These are phyloP conservation scores for Periconia sp. DNA, from an alignment of 2,329 filamentous ascomycete species.

Conservation along the genomic window DNA sequence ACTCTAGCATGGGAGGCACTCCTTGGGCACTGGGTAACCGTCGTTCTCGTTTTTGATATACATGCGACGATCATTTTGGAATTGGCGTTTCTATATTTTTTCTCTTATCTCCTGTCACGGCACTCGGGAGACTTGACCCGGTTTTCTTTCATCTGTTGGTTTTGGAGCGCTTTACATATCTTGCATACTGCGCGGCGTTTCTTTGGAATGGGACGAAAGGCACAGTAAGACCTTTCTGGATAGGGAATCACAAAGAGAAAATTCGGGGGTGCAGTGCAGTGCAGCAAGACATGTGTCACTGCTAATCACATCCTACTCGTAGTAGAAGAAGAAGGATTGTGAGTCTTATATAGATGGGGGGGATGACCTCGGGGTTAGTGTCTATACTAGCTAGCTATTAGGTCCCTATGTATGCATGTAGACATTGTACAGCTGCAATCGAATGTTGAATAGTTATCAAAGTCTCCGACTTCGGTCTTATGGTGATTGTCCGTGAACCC, in stretches of 20 bases:
- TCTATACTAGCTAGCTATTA: no score
- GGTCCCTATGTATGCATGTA: no score
- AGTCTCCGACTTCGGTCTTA: no score
- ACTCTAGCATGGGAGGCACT: neutral
- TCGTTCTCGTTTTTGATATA: neutral
- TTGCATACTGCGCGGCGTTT: neutral
- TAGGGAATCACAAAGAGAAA: neutral
- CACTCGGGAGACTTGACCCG: no score
- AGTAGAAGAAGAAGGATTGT: no score
- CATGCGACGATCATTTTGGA: constrained; percentile 2
- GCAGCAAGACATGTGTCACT: no score
- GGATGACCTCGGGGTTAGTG: no score
- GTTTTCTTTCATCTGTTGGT: neutral
- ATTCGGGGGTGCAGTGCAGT: neutral
- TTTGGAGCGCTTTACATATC: neutral
- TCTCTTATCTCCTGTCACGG: neutral
- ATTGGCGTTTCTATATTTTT: constrained; percentile 3
- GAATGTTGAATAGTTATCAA: no score
- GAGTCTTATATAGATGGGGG: no score
- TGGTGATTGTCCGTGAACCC: no score
- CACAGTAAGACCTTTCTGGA: neutral
- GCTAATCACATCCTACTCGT: no score
- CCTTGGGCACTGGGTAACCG: neutral
- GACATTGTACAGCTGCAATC: no score
- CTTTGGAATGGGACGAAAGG: neutral